Percentiles rank a stretch among this genome's conserved stretches.
Conservation (phyloP, 2,329 filamentous ascomycete species). For the Fusarium sp. region DNA sequence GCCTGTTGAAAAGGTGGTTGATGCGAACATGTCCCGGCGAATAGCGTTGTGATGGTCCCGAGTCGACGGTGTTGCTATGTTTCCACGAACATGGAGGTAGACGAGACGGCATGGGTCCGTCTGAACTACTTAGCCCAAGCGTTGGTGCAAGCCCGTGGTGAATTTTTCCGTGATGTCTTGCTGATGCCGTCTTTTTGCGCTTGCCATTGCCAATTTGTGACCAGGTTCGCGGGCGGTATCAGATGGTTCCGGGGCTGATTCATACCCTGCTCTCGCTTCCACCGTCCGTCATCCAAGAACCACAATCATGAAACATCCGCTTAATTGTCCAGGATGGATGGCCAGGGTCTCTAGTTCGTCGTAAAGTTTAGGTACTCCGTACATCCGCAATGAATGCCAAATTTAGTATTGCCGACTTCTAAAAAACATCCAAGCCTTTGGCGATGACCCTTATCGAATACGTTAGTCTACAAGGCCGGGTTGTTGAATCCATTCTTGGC, state of each 20-base stretch:
- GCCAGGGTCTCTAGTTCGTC: background rate
- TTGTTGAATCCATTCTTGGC: slow-evolving; percentile 3
- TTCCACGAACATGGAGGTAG: slow-evolving; percentile 27
- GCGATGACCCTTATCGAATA: background rate
- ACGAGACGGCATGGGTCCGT: slow-evolving; percentile 17
- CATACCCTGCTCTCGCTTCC: background rate
- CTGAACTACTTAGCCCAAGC: slow-evolving; percentile 22
- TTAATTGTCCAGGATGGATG: background rate
- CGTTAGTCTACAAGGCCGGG: background rate
- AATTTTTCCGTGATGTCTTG: slow-evolving; percentile 7
- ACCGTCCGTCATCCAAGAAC: background rate
- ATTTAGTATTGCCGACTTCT: background rate
- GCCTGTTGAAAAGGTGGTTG: slow-evolving; percentile 33
- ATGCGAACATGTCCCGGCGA: slow-evolving; percentile 21
- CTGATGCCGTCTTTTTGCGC: background rate
- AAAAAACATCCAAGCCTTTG: background rate
- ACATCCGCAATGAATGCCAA: background rate
- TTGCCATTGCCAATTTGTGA: background rate
- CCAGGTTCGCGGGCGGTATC: background rate
- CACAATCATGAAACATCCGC: background rate
- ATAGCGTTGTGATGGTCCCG: slow-evolving; percentile 34
- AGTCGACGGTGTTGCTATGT: slow-evolving; percentile 35
- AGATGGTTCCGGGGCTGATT: background rate
- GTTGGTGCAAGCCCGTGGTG: background rate
- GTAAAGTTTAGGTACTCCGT: background rate